Percentiles rank a stretch among this genome's conserved stretches.
phyloP scores from a whole-genome alignment of 495 filamentous ascomycete species.

The Podospora sp. region DNA sequence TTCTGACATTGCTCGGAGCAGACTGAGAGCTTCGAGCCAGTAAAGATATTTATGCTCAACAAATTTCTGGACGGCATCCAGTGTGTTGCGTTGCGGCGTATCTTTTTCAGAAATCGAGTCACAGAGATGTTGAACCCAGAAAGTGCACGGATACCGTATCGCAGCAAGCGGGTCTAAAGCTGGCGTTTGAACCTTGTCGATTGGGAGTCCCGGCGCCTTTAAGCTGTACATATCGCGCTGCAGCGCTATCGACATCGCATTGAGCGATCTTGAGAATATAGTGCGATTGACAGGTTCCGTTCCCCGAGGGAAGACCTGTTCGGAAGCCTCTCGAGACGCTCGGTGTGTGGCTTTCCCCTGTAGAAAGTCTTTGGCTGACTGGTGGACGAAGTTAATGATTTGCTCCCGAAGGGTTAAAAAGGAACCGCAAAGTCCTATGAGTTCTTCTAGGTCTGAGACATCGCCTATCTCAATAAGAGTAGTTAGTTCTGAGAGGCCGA shows the following conservation, averaged over 20 bases:
- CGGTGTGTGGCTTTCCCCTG: conserved; percentile 24
- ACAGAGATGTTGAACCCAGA: conserved; percentile 9
- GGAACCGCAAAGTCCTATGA: conserved; percentile 31
- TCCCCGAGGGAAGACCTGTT: conserved; percentile 19
- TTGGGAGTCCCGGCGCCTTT: background rate
- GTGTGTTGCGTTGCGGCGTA: too few relatives aligned
- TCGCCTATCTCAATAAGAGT: conserved; percentile 21
- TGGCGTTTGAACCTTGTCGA: conserved; percentile 20
- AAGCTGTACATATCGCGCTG: conserved; percentile 31
- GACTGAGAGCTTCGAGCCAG: conserved; percentile 28
- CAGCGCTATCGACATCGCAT: conserved; percentile 26
- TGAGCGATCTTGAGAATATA: conserved; percentile 34
- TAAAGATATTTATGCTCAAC: conserved; percentile 3
- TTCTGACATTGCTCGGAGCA: conserved; percentile 32
- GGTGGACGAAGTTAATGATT: conserved; percentile 42
- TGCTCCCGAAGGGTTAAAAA: conserved; percentile 36
- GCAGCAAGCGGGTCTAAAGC: conserved; percentile 34
- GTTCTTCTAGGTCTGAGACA: conserved; percentile 17
- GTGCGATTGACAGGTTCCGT: conserved; percentile 26
- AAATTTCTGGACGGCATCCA: background rate
- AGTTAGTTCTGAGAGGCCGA: conserved; percentile 33
- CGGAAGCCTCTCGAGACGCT: too few relatives aligned
- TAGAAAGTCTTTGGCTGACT: conserved; percentile 49
- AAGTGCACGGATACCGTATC: conserved; percentile 32
- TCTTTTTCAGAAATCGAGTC: background rate